Evolutionary conservation across 306 rosid species (phyloP).

Genomic region (Prunus kanzakura): DNA sequence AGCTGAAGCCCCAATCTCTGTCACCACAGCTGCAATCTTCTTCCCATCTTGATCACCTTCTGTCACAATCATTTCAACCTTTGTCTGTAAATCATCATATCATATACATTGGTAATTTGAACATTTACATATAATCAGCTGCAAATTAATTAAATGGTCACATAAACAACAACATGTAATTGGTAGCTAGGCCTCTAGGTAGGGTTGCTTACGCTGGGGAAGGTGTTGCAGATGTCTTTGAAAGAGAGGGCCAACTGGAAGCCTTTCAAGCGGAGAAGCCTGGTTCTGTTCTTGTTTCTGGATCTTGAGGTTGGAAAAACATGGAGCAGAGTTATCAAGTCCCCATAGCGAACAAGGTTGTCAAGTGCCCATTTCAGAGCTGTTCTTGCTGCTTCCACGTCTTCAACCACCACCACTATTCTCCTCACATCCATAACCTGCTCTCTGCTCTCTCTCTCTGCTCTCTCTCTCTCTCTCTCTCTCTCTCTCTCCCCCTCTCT

Average conservation of each 20-base stretch:
- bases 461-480: neutral
- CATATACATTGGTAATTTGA: constrained; percentile 10
- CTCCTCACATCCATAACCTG: constrained; percentile 66
- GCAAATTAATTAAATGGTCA: neutral
- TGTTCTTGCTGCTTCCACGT: constrained; percentile 73
- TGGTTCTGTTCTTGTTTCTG: constrained; percentile 49
- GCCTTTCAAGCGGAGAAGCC: constrained; percentile 66
- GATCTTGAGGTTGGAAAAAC: constrained; percentile 57
- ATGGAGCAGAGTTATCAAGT: constrained; percentile 75
- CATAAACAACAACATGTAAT: too few relatives aligned
- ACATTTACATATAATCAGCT: neutral
- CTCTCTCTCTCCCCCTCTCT: neutral
- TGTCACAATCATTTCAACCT: constrained; percentile 82
- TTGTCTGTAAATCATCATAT: constrained; percentile 64
- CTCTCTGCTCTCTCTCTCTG: neutral
- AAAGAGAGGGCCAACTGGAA: constrained; percentile 78
- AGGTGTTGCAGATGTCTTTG: constrained; percentile 64
- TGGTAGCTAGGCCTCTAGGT: too few relatives aligned
- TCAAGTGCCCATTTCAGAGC: constrained; percentile 82
- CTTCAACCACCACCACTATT: constrained; percentile 84
- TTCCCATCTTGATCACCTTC: constrained; percentile 77
- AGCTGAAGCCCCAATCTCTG: constrained; percentile 67
- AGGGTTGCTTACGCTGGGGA: constrained; percentile 46
- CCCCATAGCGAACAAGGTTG: constrained; percentile 71
- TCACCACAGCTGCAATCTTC: constrained; percentile 56